phyloP scores from a whole-genome alignment of 106 monocot genomes.

The Dendrobium nobile region DNA sequence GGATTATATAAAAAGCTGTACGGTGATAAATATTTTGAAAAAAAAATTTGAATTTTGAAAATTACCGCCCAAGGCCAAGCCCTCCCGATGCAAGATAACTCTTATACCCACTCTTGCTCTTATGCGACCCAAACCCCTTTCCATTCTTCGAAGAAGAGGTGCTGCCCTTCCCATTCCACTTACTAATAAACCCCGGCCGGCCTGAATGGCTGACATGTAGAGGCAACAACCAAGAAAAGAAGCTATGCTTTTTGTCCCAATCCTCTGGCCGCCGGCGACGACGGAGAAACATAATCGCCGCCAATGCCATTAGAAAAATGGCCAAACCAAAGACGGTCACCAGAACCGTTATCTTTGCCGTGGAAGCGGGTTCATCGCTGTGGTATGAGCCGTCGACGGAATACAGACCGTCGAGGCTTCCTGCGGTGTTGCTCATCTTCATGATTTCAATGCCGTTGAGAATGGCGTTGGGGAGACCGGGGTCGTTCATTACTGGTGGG shows the following conservation, averaged over 20 bases:
- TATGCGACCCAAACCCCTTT: constrained; percentile 18
- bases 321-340: constrained; percentile 12
- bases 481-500: neutral
- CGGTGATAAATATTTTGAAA: neutral
- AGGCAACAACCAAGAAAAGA: constrained; percentile 33
- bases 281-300: constrained; percentile 10
- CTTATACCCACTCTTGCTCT: constrained; percentile 25
- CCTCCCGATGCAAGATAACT: constrained; percentile 13
- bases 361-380: neutral
- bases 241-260: constrained; percentile 19
- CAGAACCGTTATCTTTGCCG: neutral
- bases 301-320: constrained; percentile 12
- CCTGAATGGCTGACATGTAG: constrained; percentile 10
- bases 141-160: neutral
- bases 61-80: constrained; percentile 35
- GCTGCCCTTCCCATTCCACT: constrained; percentile 20
- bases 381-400: constrained; percentile 28
- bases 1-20: neutral
- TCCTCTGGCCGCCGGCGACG: constrained; percentile 16
- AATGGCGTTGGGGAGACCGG: constrained; percentile 26
- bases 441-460: constrained; percentile 39
- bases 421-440: constrained; percentile 33
- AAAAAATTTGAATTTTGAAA: neutral
- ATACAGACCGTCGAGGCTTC: constrained; percentile 25
- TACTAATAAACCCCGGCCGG: constrained; percentile 8